A percentile compares a stretch with the other conserved stretches of the same genome.
Evolutionary conservation across 2,329 filamentous ascomycete species (phyloP).

Genomic region (Xylariaceae sp.): DNA sequence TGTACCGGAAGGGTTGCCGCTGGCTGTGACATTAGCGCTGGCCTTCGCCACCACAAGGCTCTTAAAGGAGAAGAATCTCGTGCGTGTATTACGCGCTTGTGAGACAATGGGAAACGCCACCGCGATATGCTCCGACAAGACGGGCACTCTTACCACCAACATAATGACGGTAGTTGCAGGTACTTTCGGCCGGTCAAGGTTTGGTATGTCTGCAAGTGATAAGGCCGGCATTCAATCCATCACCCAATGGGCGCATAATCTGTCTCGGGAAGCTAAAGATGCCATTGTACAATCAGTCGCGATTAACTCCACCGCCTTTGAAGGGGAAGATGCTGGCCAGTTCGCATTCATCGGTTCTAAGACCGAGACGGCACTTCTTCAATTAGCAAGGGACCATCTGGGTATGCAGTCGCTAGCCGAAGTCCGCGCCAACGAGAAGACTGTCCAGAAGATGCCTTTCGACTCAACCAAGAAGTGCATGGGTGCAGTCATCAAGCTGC

Average conservation of each 20-base stretch:
- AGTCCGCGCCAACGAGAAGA: conserved; percentile 48
- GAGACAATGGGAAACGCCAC: conserved; percentile 75
- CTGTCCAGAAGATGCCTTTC: conserved; percentile 56
- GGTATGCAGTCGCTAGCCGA: conserved; percentile 52
- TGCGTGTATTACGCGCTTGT: conserved; percentile 68
- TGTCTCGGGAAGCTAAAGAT: conserved; percentile 36
- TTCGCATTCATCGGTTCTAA: conserved; percentile 57
- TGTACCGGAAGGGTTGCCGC: conserved; percentile 66
- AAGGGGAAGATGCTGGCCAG: conserved; percentile 50
- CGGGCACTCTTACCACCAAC: conserved; percentile 74
- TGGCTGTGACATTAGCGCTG: conserved; percentile 69
- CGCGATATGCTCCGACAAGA: conserved; percentile 81
- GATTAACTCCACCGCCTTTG: conserved; percentile 63
- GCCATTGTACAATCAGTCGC: conserved; percentile 48
- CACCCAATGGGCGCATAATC: conserved; percentile 36
- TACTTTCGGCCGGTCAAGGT: conserved; percentile 56
- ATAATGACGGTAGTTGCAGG: conserved; percentile 78
- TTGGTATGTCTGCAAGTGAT: conserved; percentile 32
- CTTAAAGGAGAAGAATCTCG: conserved; percentile 70
- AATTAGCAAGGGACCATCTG: conserved; percentile 53
- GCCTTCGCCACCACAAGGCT: conserved; percentile 70
- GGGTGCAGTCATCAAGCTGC: conserved; percentile 56
- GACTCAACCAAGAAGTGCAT: conserved; percentile 60
- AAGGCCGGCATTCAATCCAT: conserved; percentile 25
- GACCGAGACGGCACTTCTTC: conserved; percentile 58